A percentile compares a stretch with the other conserved stretches of the same genome.
Conservation (phyloP, 441 rosid species). For the Mallotus japonicus region DNA sequence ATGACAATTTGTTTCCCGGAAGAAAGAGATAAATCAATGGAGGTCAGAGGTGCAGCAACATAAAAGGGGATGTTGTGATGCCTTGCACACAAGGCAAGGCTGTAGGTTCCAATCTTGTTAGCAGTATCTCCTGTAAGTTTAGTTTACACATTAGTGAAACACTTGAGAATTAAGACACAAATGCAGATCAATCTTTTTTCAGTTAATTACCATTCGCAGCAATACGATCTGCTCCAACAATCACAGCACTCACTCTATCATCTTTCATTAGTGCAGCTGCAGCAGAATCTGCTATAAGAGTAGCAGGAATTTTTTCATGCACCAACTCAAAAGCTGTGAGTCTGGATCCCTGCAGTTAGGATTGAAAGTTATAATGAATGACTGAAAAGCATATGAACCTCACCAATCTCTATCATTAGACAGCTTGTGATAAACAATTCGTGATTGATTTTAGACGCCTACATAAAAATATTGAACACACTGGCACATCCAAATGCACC, state of each 20-base stretch:
- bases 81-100: conserved; percentile 76
- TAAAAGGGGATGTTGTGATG: conserved; percentile 70
- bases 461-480: not conserved
- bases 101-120: conserved; percentile 94
- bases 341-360: conserved; percentile 69
- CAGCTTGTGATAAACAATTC: not conserved
- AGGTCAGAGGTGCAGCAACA: conserved; percentile 91
- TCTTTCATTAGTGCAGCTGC: conserved; percentile 91
- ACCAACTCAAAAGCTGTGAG: conserved; percentile 92
- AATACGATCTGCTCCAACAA: conserved; percentile 94
- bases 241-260: conserved; percentile 65
- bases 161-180: not conserved
- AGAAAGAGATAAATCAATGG: conserved; percentile 68
- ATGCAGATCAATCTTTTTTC: conserved; percentile 10
- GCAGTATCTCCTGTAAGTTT: conserved; percentile 75
- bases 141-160: conserved; percentile 1
- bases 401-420: not conserved
- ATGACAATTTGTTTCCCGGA: conserved; percentile 72
- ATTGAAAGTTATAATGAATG: not conserved
- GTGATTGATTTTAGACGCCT: not conserved
- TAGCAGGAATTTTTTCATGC: conserved; percentile 82
- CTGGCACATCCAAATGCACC: not conserved
- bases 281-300: conserved; percentile 89
- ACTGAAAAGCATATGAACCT: not conserved
- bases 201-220: conserved; percentile 68